These are phyloP conservation scores for Peronospora tabacina DNA, from an alignment of 352 stramenopile genomes.

Conservation along the genomic window DNA sequence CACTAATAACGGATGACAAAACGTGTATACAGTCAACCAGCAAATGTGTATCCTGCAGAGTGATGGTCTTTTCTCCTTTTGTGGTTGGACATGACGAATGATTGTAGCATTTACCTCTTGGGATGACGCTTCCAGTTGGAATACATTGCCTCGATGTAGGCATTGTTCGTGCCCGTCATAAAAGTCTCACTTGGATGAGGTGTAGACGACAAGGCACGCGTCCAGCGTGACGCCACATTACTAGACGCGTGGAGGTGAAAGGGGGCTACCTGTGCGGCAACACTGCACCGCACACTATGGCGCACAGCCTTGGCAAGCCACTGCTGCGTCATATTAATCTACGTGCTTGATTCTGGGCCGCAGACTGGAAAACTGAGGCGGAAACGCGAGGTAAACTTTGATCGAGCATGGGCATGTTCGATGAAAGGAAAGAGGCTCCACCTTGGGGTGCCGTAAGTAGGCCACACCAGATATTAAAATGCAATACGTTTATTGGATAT, in stretches of 20 bases:
- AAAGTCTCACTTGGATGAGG: constrained; percentile 88
- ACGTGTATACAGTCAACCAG: constrained; percentile 2
- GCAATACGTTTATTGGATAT: no score
- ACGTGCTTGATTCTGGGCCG: constrained; percentile 8
- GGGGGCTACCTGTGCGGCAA: constrained; percentile 15
- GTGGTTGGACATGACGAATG: background rate
- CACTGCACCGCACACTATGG: constrained; percentile 36
- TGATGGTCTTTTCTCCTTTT: background rate
- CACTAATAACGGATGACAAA: constrained; percentile 26
- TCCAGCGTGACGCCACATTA: constrained; percentile 19
- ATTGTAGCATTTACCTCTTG: constrained; percentile 31
- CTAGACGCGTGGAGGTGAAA: constrained; percentile 5
- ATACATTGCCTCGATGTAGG: constrained; percentile 98
- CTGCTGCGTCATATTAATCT: constrained; percentile 50
- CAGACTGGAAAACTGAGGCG: constrained; percentile 26
- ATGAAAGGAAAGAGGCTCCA: constrained; percentile 2
- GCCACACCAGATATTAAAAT: no score
- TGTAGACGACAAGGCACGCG: constrained; percentile 50
- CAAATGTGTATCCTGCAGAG: constrained; percentile 4
- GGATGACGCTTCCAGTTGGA: constrained; percentile 89
- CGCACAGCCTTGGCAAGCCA: constrained; percentile 51
- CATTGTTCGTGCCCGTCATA: constrained; percentile 89
- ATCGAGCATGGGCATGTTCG: constrained; percentile 11
- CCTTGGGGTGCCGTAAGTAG: no score
- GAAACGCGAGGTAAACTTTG: constrained; percentile 8